Base-by-base conservation (phyloP, 2,329 filamentous ascomycete genomes). In the Hawksworthiomyces lignivorus region DNA sequence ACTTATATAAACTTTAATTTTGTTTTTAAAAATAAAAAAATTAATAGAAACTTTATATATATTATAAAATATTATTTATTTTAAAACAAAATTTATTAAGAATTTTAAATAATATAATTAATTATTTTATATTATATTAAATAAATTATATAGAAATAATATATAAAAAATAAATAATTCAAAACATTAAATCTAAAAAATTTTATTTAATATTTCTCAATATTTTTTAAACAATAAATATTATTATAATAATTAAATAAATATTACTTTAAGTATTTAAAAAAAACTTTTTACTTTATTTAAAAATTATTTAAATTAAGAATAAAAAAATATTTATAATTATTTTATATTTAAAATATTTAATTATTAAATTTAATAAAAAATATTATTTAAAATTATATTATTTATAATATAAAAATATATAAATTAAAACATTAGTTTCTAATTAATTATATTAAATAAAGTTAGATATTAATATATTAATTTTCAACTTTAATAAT, bases 281-380 rank as follows among this genome's bases (percentile, higher is more conserved):
- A n/a, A n/a, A n/a, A n/a, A n/a, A n/a, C n/a, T n/a, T 29, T 5
- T n/a, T 10, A 14, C 15, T 29, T n/a, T 10, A 7, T 12, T 17
- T 18, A 26, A 26, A n/a, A n/a, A 24, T 5, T 24, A 18, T 36
- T 12, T 17, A 10, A 15, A 8, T 26, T 36, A 47, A 36, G 36
- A 21, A 44, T 29, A 24, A 47, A 26, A 41, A 42, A 37, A 44
- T 32, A 35, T 46, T 17, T 43, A 43, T 28, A 24, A 22, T 48
- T 41, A 46, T 44, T 41, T 38, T 48, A 43, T 34, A 48, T 22
- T 27, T 4, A 20, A 20, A 19, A 10, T 36, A 11, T 9, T 21
- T 29, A 11, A 20, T 7, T 7, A 26, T 26, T 26, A 26, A 26
- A 26, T 35, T 5, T 19, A 35, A 31, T 36, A 27, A 12, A 29